Conservation (phyloP, 2,329 filamentous ascomycete genomes). For the Talaromyces sp. region DNA sequence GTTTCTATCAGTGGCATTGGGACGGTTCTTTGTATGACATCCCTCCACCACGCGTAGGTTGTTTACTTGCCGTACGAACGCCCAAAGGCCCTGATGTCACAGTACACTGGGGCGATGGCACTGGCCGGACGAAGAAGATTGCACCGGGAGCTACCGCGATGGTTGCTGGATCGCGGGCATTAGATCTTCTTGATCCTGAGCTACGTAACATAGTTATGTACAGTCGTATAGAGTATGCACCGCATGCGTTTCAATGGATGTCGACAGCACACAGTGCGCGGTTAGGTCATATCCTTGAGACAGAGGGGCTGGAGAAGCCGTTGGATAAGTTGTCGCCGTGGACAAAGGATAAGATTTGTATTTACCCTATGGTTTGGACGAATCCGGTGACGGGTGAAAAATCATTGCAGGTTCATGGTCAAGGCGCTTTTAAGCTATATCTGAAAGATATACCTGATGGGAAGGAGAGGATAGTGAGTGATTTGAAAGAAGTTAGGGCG, state of each 20-base stretch:
- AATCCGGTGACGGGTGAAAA: conserved; percentile 34
- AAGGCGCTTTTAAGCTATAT: conserved; percentile 35
- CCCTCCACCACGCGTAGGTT: conserved; percentile 36
- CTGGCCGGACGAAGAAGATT: conserved; percentile 32
- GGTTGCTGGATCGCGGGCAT: conserved; percentile 27
- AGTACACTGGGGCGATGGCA: conserved; percentile 36
- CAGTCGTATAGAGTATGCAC: conserved; percentile 37
- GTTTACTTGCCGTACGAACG: conserved; percentile 35
- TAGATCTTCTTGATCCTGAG: conserved; percentile 29
- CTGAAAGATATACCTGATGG: conserved; percentile 31
- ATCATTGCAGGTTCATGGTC: conserved; percentile 36
- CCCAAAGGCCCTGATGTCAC: conserved; percentile 33
- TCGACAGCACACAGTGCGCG: conserved; percentile 33
- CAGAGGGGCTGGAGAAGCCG: conserved; percentile 27
- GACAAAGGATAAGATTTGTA: conserved; percentile 30
- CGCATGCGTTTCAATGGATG: conserved; percentile 40
- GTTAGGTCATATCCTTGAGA: conserved; percentile 33
- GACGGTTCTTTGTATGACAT: conserved; percentile 36
- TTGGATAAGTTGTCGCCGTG: conserved; percentile 32
- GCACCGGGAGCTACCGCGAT: conserved; percentile 35
- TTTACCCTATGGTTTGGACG: conserved; percentile 40
- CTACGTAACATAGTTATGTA: conserved; percentile 27
- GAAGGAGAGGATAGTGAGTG: conserved; percentile 15
- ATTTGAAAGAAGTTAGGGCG: conserved; percentile 13
- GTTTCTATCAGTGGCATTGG: conserved; percentile 41